phyloP scores from a whole-genome alignment of 164 flowering plant genomes.

The Akebia trifoliata region DNA sequence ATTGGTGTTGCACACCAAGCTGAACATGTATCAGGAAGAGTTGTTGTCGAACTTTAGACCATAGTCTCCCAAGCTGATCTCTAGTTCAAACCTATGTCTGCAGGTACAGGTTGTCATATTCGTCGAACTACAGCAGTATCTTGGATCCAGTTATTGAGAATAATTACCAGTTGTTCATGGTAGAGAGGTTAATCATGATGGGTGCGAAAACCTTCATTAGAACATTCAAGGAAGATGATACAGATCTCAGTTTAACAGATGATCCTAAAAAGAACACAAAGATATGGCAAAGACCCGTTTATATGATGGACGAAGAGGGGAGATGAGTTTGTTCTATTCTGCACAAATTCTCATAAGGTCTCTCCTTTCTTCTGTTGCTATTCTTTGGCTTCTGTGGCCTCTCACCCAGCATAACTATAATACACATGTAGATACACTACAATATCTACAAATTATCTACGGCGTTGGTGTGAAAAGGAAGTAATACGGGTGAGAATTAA shows the following conservation, averaged over 20 bases:
- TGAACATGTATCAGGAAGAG: background rate
- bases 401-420: background rate
- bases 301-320: slow-evolving; percentile 47
- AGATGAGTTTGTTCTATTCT: slow-evolving; percentile 23
- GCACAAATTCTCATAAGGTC: background rate
- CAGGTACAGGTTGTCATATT: slow-evolving; percentile 91
- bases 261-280: slow-evolving; percentile 95
- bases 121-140: slow-evolving; percentile 76
- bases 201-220: slow-evolving; percentile 76
- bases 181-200: slow-evolving; percentile 78
- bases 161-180: slow-evolving; percentile 90
- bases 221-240: slow-evolving; percentile 74
- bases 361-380: background rate
- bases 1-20: too few species aligned
- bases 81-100: slow-evolving; percentile 7
- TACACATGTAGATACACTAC: background rate
- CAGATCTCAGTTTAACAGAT: slow-evolving; percentile 79
- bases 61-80: slow-evolving; percentile 4
- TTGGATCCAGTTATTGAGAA: slow-evolving; percentile 80
- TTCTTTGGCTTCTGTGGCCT: background rate
- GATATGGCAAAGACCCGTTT: slow-evolving; percentile 81
- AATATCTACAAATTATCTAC: background rate
- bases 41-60: background rate
- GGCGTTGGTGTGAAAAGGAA: background rate
- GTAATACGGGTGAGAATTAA: background rate